A percentile compares a stretch with the other conserved stretches of the same genome.
Evolutionary conservation across 2,329 filamentous ascomycete species (phyloP).

Genomic region (Sarocladium brachiariae): DNA sequence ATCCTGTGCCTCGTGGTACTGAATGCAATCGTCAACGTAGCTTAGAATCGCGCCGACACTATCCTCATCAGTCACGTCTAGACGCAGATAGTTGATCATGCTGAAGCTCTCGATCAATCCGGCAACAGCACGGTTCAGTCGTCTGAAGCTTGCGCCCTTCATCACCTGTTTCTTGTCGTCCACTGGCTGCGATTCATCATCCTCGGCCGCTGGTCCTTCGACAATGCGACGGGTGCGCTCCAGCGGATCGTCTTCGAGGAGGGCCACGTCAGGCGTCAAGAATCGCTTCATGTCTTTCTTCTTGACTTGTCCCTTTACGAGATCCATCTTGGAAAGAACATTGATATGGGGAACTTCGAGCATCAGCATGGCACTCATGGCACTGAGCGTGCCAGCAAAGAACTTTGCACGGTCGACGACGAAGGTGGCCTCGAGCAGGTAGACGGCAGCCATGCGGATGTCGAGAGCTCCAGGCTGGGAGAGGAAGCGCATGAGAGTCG

Average conservation of each 20-base stretch:
- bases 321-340: slow-evolving; percentile 94
- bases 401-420: slow-evolving; percentile 95
- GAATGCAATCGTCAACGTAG: slow-evolving; percentile 90
- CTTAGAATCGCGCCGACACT: slow-evolving; percentile 79
- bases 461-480: slow-evolving; percentile 74
- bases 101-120: slow-evolving; percentile 94
- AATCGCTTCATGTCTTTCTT: slow-evolving; percentile 88
- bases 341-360: slow-evolving; percentile 96
- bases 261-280: slow-evolving; percentile 72
- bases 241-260: slow-evolving; percentile 73
- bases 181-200: slow-evolving; percentile 51
- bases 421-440: slow-evolving; percentile 92
- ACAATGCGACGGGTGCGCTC: slow-evolving; percentile 35
- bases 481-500: slow-evolving; percentile 74
- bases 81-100: slow-evolving; percentile 90
- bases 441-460: slow-evolving; percentile 86
- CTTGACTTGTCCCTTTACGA: slow-evolving; percentile 82
- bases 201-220: slow-evolving; percentile 34
- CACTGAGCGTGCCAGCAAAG: slow-evolving; percentile 89
- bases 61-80: slow-evolving; percentile 87
- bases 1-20: slow-evolving; percentile 90
- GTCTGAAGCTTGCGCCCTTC: slow-evolving; percentile 74
- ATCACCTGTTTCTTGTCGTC: slow-evolving; percentile 63
- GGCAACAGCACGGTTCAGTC: slow-evolving; percentile 81
- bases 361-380: slow-evolving; percentile 99